These are phyloP conservation scores for Ustilaginoidea virens DNA, from an alignment of 2,329 filamentous ascomycete species.

Conservation along the genomic window DNA sequence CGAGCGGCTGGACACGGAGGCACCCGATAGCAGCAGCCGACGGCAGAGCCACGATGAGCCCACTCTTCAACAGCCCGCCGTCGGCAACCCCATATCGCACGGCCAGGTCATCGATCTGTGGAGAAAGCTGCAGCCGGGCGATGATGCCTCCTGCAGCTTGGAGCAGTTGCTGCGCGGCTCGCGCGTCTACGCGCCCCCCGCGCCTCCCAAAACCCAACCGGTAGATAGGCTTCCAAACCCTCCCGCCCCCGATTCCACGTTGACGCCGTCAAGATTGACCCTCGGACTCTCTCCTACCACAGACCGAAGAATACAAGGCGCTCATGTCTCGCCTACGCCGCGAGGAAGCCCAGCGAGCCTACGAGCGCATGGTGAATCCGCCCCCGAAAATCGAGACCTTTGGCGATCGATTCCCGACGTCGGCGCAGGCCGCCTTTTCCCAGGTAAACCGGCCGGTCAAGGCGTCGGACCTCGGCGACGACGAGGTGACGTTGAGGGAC, in stretches of 20 bases:
- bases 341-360: slow-evolving; percentile 68
- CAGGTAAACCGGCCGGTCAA: slow-evolving; percentile 33
- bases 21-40: slow-evolving; percentile 8
- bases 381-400: slow-evolving; percentile 40
- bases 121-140: slow-evolving; percentile 23
- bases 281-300: no score
- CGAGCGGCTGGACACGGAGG: neutral
- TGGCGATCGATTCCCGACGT: slow-evolving; percentile 38
- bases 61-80: slow-evolving; percentile 28
- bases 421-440: slow-evolving; percentile 41
- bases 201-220: slow-evolving; percentile 60
- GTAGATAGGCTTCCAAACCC: no score
- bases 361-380: slow-evolving; percentile 65
- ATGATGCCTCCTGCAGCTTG: slow-evolving; percentile 31
- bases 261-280: no score
- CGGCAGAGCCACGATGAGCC: slow-evolving; percentile 24
- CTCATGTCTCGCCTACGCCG: slow-evolving; percentile 74
- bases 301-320: slow-evolving; percentile 72
- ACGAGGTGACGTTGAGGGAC: slow-evolving; percentile 55
- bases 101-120: slow-evolving; percentile 50
- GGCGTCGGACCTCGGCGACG: slow-evolving; percentile 34
- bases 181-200: slow-evolving; percentile 62
- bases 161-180: slow-evolving; percentile 59
- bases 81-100: slow-evolving; percentile 59
- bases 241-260: no score